Conservation (phyloP, 2,329 filamentous ascomycete genomes). For the Cercospora sp. region DNA sequence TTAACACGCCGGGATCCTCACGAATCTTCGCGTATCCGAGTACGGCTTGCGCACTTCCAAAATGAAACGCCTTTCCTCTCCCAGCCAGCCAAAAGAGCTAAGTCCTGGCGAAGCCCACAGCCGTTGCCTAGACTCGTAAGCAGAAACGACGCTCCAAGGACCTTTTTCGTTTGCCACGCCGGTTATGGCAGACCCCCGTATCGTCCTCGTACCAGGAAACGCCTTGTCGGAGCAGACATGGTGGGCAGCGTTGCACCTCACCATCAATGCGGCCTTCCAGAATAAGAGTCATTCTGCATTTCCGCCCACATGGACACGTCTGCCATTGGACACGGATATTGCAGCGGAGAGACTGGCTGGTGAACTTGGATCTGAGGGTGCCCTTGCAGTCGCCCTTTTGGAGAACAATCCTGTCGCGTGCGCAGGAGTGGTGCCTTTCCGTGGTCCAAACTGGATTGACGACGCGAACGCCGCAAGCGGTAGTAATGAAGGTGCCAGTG, state of each 20-base stretch:
- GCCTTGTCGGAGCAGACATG: slow-evolving; percentile 24
- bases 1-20: background rate
- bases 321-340: slow-evolving; percentile 20
- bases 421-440: slow-evolving; percentile 25
- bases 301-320: slow-evolving; percentile 30
- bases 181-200: slow-evolving; percentile 2
- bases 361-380: slow-evolving; percentile 27
- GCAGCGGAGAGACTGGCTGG: slow-evolving; percentile 22
- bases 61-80: background rate
- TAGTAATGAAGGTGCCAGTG: background rate
- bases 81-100: background rate
- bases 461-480: slow-evolving; percentile 14
- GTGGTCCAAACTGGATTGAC: slow-evolving; percentile 29
- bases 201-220: slow-evolving; percentile 18
- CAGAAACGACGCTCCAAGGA: background rate
- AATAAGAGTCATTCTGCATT: slow-evolving; percentile 27
- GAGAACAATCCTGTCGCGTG: slow-evolving; percentile 26
- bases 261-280: slow-evolving; percentile 26
- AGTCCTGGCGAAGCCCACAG: background rate
- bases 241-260: slow-evolving; percentile 28
- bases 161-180: background rate
- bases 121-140: background rate
- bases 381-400: slow-evolving; percentile 22
- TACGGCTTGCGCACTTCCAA: background rate
- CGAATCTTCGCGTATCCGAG: background rate